phyloP scores from a whole-genome alignment of 176 grass and related monocot genomes.

The Areca catechu region DNA sequence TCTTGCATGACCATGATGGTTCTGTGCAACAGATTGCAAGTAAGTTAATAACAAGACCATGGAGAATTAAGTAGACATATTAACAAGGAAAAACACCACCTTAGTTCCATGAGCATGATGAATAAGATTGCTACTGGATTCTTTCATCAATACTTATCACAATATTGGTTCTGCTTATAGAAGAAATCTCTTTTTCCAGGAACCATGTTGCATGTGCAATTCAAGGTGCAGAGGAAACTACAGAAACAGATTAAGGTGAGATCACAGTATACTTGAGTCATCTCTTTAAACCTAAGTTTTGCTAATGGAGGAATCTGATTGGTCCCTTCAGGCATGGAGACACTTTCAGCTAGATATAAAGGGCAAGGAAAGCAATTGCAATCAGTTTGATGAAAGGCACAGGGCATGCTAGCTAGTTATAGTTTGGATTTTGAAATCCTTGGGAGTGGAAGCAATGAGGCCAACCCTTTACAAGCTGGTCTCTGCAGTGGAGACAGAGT shows the following conservation, averaged over 20 bases:
- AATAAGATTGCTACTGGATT: background rate
- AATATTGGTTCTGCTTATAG: background rate
- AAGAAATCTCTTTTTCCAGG: conserved; percentile 18
- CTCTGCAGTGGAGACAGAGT: conserved; percentile 37
- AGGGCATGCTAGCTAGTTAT: conserved; percentile 40
- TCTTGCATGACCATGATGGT: no score
- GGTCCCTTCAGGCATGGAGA: conserved; percentile 46
- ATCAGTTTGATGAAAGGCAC: conserved; percentile 52
- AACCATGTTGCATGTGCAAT: conserved; percentile 40
- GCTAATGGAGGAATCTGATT: no score
- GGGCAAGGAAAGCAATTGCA: conserved; percentile 83
- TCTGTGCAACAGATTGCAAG: background rate
- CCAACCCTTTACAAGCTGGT: conserved; percentile 48
- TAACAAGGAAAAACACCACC: conserved; percentile 15
- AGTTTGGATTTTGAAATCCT: conserved; percentile 1
- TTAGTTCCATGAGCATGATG: background rate
- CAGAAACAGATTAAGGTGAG: conserved; percentile 68
- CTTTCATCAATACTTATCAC: background rate
- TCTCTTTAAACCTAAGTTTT: no score
- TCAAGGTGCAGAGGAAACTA: conserved; percentile 49
- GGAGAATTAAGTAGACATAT: background rate
- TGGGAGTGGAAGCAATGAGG: conserved; percentile 10
- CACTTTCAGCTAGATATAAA: conserved; percentile 83
- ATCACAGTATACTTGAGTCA: no score
- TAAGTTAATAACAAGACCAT: background rate